Base-by-base conservation (phyloP, 2,329 filamentous ascomycete genomes). In the Penicillium sp. region DNA sequence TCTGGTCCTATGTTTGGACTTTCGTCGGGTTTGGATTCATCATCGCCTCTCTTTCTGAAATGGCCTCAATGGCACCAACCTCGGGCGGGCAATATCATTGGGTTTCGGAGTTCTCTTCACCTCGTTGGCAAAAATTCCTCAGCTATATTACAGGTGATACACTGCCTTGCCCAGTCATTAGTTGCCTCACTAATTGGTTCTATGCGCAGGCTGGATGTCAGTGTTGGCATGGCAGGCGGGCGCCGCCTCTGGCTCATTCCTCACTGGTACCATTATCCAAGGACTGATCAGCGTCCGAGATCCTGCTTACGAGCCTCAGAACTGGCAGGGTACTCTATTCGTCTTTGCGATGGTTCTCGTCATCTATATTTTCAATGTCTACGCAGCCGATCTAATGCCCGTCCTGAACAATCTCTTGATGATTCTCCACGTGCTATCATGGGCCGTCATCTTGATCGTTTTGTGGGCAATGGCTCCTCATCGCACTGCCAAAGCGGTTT, bases 21-120 rank as follows among this genome's bases (percentile, higher is more conserved):
- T 67, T 84, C 13, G 80, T 90, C 5, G 83, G 84, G 0, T 77
- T 84, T 17, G 83, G 85, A 5, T 82, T 81, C 16, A 74, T 90
- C 13, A 58, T 67, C 19, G 48, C 51, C 11, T 66, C 65, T 3
- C 71, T 91, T 56, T 78, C 84, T 0, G 87, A 94, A 61, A 73
- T 88, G 65, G 61, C 63, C 8, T 65, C 61, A 1, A 70, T 69
- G 56, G 75, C 76, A 2, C 77, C 77, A 0, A 80, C 75, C 0
- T 70, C 71, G 5, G 77, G 77, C 15, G 78, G 78, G 1, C 77
- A 80, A 49, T 80, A 79, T 45, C 75, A 78, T 48, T 79, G 75
- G 76, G 75, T 78, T 1, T 77, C 70, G 1, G 74, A 77, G 35
- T 77, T 78, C 43, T 70, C 74, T 1, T 71, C 75, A 0, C 61